Conservation (phyloP, 2,329 filamentous ascomycete genomes). For the Exophiala bonariae region DNA sequence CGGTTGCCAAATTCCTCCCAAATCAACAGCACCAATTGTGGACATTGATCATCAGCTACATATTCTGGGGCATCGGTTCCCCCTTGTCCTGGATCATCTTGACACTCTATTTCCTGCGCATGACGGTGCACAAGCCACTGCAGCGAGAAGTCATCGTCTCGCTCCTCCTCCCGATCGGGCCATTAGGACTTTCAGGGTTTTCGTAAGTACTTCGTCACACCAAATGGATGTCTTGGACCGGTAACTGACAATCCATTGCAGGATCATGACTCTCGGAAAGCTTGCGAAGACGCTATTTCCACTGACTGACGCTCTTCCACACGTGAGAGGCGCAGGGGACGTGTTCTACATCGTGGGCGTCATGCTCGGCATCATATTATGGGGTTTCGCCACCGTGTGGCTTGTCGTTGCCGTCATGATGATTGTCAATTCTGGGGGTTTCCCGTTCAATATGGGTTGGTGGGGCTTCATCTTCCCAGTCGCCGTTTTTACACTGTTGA, state of each 20-base stretch:
- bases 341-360: constrained; percentile 62
- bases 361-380: constrained; percentile 54
- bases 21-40: constrained; percentile 56
- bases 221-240: no score
- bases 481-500: constrained; percentile 13
- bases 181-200: constrained; percentile 50
- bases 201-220: not conserved
- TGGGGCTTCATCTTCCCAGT: constrained; percentile 59
- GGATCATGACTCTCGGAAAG: constrained; percentile 52
- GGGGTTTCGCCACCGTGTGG: constrained; percentile 58
- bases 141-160: constrained; percentile 67
- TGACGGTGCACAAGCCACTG: constrained; percentile 66
- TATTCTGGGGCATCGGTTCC: constrained; percentile 67
- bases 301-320: constrained; percentile 37
- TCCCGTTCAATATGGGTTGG: constrained; percentile 62
- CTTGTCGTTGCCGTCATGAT: constrained; percentile 54
- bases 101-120: constrained; percentile 68
- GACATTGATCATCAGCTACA: constrained; percentile 65
- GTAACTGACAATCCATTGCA: constrained; percentile 10
- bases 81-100: constrained; percentile 63
- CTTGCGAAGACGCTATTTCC: constrained; percentile 45
- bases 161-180: constrained; percentile 66
- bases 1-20: constrained; percentile 61
- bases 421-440: constrained; percentile 37
- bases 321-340: constrained; percentile 45